A percentile compares a stretch with the other conserved stretches of the same genome.
phyloP scores from a whole-genome alignment of 805 yeast genomes.

The Ogataea populi-albae region DNA sequence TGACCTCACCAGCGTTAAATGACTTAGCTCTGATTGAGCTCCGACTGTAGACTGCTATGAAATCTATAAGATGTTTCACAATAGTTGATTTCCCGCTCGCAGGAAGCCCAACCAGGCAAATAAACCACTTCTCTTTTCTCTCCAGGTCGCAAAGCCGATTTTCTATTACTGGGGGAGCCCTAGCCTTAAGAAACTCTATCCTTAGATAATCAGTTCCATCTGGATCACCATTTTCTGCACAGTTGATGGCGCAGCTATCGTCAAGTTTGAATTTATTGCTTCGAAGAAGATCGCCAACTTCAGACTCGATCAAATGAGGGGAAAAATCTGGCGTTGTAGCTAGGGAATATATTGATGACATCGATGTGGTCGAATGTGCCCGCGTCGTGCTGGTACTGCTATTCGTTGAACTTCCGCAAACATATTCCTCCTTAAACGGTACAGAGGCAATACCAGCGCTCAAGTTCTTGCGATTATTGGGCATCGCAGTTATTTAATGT shows the following conservation, averaged over 20 bases:
- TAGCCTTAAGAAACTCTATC: not conserved
- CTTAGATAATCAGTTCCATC: slow-evolving; percentile 1
- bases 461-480: slow-evolving; percentile 22
- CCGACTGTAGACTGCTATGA: slow-evolving; percentile 11
- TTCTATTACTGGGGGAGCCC: too few relatives aligned
- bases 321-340: slow-evolving; percentile 32
- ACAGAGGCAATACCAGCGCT: not conserved
- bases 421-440: not conserved
- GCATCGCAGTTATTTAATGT: slow-evolving; percentile 12
- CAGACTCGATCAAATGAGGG: slow-evolving; percentile 28
- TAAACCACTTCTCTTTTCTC: slow-evolving; percentile 26
- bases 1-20: slow-evolving; percentile 52
- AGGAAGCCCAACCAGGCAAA: slow-evolving; percentile 73
- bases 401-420: not conserved
- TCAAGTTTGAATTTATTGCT: slow-evolving; percentile 23
- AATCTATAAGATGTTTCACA: slow-evolving; percentile 27
- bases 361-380: slow-evolving; percentile 24
- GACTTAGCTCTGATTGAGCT: slow-evolving; percentile 29
- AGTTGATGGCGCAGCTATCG: slow-evolving; percentile 14
- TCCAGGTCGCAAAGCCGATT: slow-evolving; percentile 2
- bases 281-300: slow-evolving; percentile 27
- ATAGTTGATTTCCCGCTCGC: slow-evolving; percentile 84
- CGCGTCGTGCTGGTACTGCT: slow-evolving; percentile 12
- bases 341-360: slow-evolving; percentile 19
- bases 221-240: slow-evolving; percentile 12